Base-by-base conservation (phyloP, 345 rosid species). In the Syzygium jambos region DNA sequence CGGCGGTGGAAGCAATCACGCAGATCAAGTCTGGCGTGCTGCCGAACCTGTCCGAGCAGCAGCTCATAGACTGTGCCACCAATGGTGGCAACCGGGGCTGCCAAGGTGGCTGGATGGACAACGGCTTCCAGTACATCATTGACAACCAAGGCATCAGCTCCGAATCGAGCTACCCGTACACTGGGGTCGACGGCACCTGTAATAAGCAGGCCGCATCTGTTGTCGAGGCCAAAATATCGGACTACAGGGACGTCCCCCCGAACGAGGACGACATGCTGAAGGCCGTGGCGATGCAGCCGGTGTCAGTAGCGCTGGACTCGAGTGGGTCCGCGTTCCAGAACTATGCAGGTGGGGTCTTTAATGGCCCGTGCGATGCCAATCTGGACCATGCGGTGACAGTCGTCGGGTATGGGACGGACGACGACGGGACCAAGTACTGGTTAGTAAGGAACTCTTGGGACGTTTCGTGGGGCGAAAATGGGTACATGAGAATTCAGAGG, bases 21-120 rank as follows among this genome's bases (percentile, higher is more conserved):
- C 77, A 91, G 89, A 92, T 95, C 12, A 88, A 52, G 57, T 90
- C 90, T 3, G 94, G 93, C 3, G 43, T 85, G 17, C 88, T 93
- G 12, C 34, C 90, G 9, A 84, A 88, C 0, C 57, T 96, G n/a
- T 95, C 97, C 0, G 96, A 93, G 86, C 97, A 95, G 86, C 93
- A 95, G 88, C 90, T 95, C 29, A 87, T 95, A 38, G 96, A 95
- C 14, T 95, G 95, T 57, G 88, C 77, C 78, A 88, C 90, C 21
- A 85, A 38, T 38, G 5, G 27, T 3, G 73, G 78, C 22, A 91
- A 92, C 21, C 77, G 88, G 27, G 97, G 97, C 86, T 93, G 95
- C 51, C 11, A 52, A 0, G 93, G 94, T 53, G 93, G 93, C 52
- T 88, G 52, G 19, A 87, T 90, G 92, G 89, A 90, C 5, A 53